phyloP scores from a whole-genome alignment of 129 eudicot genomes.

The carrot (Daucus carota) region DNA sequence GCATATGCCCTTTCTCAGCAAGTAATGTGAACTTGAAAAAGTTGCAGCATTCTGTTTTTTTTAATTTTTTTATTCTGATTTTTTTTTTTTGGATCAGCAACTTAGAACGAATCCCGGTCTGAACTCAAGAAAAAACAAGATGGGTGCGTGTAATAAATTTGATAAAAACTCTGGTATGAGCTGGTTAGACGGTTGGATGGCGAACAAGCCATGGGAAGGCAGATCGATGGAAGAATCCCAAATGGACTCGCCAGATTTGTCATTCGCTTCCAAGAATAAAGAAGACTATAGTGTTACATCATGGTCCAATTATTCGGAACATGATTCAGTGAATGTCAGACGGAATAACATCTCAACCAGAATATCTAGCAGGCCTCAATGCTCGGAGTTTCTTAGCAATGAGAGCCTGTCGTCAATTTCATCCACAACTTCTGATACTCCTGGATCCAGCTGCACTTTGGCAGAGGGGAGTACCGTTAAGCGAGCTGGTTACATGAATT shows the following conservation, averaged over 20 bases:
- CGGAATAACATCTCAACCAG: conserved; percentile 50
- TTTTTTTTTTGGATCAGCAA: conserved; percentile 37
- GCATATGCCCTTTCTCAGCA: conserved; percentile 63
- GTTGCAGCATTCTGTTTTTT: no score
- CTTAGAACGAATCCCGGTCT: conserved; percentile 31
- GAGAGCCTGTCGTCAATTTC: conserved; percentile 72
- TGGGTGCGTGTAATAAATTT: conserved; percentile 19
- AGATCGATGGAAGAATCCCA: conserved; percentile 35
- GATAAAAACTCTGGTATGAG: conserved; percentile 38
- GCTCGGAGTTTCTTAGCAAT: conserved; percentile 39
- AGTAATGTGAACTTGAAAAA: no score
- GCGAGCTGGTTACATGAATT: conserved; percentile 71
- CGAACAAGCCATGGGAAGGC: conserved; percentile 75
- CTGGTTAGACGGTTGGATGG: conserved; percentile 96
- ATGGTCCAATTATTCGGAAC: conserved; percentile 34
- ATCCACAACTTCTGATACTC: conserved; percentile 57
- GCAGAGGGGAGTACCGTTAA: conserved; percentile 29
- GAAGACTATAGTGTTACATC: conserved; percentile 32
- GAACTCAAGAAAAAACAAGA: conserved; percentile 19
- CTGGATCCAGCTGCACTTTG: conserved; percentile 34
- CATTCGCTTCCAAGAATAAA: conserved; percentile 25
- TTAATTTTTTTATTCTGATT: no score
- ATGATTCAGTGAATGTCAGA: conserved; percentile 30
- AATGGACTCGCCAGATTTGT: conserved; percentile 12
- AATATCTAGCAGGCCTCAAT: conserved; percentile 33